Evolutionary conservation across 805 yeast species (phyloP).

Genomic region (Candida quercuum): DNA sequence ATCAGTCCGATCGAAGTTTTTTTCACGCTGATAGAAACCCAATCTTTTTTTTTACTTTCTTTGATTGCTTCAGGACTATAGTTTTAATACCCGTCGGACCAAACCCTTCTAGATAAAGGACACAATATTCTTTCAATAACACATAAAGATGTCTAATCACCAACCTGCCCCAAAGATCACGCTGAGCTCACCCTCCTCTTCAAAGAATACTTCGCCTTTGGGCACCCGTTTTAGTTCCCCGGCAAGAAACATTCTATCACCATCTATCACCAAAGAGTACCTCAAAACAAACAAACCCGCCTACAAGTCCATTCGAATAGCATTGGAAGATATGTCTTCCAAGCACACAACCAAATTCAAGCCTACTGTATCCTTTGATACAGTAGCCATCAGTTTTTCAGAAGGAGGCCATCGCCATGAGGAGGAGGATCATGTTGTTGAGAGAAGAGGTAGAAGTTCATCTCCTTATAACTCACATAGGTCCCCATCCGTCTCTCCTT

Average conservation of each 20-base stretch:
- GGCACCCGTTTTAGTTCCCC: conserved; percentile 2
- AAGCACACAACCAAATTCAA: neutral
- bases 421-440: conserved; percentile 2
- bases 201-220: conserved; percentile 1
- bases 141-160: neutral
- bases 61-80: too few species aligned
- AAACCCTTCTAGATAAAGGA: too few species aligned
- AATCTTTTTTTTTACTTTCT: too few species aligned
- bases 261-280: neutral
- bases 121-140: too few species aligned
- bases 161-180: conserved; percentile 5
- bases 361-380: conserved; percentile 9
- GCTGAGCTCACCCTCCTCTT: conserved; percentile 5
- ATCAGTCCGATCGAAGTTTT: too few species aligned
- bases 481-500: conserved; percentile 2
- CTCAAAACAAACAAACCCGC: neutral
- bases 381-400: conserved; percentile 2
- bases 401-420: conserved; percentile 1
- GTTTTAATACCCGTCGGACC: too few species aligned
- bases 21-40: too few species aligned
- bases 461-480: conserved; percentile 1
- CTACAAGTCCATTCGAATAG: neutral
- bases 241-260: neutral
- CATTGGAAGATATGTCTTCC: neutral
- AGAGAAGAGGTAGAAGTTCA: neutral